These are phyloP conservation scores for Fusarium algeriense DNA, from an alignment of 2,329 filamentous ascomycete genomes.

Conservation along the genomic window DNA sequence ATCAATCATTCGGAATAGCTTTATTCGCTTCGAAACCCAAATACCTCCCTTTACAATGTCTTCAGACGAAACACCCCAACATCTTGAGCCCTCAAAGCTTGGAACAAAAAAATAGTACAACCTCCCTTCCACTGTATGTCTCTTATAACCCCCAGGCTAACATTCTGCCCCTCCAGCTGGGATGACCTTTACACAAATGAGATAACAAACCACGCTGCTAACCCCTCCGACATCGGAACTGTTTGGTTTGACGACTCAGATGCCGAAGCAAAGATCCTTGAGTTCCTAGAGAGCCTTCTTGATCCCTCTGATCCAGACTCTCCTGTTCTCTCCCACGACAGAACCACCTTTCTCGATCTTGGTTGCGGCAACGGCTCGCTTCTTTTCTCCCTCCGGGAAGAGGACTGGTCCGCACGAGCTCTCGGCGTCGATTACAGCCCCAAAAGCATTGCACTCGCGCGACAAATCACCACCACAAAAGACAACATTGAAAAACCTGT, in stretches of 20 bases:
- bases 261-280: constrained; percentile 83
- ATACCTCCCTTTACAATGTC: constrained; percentile 29
- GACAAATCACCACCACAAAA: constrained; percentile 65
- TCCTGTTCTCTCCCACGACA: constrained; percentile 42
- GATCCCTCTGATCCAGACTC: constrained; percentile 44
- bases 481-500: constrained; percentile 47
- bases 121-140: not conserved
- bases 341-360: constrained; percentile 81
- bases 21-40: not conserved
- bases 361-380: constrained; percentile 95
- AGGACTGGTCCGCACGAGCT: constrained; percentile 74
- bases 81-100: constrained; percentile 81
- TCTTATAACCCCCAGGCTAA: constrained; percentile 14
- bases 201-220: constrained; percentile 75
- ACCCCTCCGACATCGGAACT: constrained; percentile 85
- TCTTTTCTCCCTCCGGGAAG: constrained; percentile 81
- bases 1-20: constrained; percentile 22
- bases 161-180: constrained; percentile 67
- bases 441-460: constrained; percentile 79
- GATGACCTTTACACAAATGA: constrained; percentile 79
- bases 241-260: constrained; percentile 97
- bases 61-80: constrained; percentile 61
- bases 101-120: constrained; percentile 92
- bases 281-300: constrained; percentile 67
- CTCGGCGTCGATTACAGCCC: constrained; percentile 91